A percentile compares a stretch with the other conserved stretches of the same genome.
Conservation (phyloP, 495 filamentous ascomycete genomes). For the Trichocladium uniseriatum region DNA sequence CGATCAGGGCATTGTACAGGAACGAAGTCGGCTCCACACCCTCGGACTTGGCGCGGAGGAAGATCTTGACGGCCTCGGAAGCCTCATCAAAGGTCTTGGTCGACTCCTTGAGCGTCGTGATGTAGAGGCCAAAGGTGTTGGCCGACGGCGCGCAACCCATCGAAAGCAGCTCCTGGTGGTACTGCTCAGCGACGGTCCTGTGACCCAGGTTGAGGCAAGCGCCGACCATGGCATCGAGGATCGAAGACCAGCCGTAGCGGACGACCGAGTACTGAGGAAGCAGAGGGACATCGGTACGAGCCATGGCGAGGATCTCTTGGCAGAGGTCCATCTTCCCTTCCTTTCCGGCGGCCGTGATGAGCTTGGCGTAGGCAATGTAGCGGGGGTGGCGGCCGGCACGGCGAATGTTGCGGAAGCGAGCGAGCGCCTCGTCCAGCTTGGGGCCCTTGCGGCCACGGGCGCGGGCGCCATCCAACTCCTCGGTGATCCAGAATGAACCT, state of each 20-base stretch:
- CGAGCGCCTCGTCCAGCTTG: slow-evolving; percentile 71
- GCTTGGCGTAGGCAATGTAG: slow-evolving; percentile 91
- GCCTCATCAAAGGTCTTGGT: slow-evolving; percentile 97
- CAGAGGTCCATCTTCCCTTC: slow-evolving; percentile 68
- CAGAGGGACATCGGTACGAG: slow-evolving; percentile 75
- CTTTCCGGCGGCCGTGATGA: slow-evolving; percentile 84
- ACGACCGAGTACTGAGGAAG: slow-evolving; percentile 73
- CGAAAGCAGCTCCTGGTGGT: slow-evolving; percentile 79
- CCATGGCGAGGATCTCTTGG: slow-evolving; percentile 79
- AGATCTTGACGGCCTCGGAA: slow-evolving; percentile 92
- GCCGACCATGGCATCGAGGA: slow-evolving; percentile 92
- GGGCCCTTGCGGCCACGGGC: slow-evolving; percentile 57
- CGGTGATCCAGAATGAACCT: slow-evolving; percentile 79
- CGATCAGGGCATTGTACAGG: slow-evolving; percentile 96
- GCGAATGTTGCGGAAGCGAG: slow-evolving; percentile 82
- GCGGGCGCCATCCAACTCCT: slow-evolving; percentile 68
- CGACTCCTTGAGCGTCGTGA: slow-evolving; percentile 92
- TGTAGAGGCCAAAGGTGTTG: slow-evolving; percentile 96
- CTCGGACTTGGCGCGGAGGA: slow-evolving; percentile 86
- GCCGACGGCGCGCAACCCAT: slow-evolving; percentile 87
- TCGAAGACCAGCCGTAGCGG: slow-evolving; percentile 87
- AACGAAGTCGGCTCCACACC: slow-evolving; percentile 93
- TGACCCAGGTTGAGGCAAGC: slow-evolving; percentile 80
- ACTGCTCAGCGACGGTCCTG: slow-evolving; percentile 66
- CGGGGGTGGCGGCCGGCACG: slow-evolving; percentile 83